Evolutionary conservation across 148 eudicot genomes (phyloP).

Genomic region (Mesembryanthemum crystallinum): DNA sequence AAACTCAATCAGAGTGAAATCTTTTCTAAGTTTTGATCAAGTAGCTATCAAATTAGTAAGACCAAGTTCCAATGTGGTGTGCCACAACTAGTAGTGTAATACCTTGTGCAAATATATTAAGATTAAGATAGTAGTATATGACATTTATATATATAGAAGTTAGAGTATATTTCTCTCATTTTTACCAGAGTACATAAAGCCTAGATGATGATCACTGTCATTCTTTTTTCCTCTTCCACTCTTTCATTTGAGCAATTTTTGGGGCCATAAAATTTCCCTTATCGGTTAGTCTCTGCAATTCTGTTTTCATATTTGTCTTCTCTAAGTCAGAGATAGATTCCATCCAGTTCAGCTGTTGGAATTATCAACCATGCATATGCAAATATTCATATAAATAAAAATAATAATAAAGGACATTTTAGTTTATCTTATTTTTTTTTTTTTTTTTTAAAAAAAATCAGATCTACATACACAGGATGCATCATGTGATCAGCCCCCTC

Average conservation of each 20-base stretch:
- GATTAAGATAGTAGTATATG: not conserved
- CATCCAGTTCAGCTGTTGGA: slow-evolving; percentile 34
- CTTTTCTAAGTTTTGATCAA: slow-evolving; percentile 16
- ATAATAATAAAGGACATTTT: slow-evolving; percentile 15
- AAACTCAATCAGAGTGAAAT: slow-evolving; percentile 4
- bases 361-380: slow-evolving; percentile 28
- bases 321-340: slow-evolving; percentile 37
- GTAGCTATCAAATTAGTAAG: slow-evolving; percentile 18
- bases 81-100: slow-evolving; percentile 33
- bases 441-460: slow-evolving; percentile 2
- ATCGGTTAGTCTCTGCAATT: slow-evolving; percentile 26
- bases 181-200: slow-evolving; percentile 16
- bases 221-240: not conserved
- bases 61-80: slow-evolving; percentile 18
- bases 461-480: slow-evolving; percentile 35
- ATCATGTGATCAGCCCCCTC: slow-evolving; percentile 36
- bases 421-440: too few species aligned
- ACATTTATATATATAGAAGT: not conserved
- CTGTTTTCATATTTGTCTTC: slow-evolving; percentile 29
- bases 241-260: not conserved
- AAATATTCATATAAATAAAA: not conserved
- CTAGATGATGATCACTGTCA: slow-evolving; percentile 8
- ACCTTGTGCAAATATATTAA: slow-evolving; percentile 36
- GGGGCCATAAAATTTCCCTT: slow-evolving; percentile 1
- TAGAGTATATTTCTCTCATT: slow-evolving; percentile 11